Evolutionary conservation across 139 green algal species (phyloP).

Genomic region (Zygnema cylindricum): DNA sequence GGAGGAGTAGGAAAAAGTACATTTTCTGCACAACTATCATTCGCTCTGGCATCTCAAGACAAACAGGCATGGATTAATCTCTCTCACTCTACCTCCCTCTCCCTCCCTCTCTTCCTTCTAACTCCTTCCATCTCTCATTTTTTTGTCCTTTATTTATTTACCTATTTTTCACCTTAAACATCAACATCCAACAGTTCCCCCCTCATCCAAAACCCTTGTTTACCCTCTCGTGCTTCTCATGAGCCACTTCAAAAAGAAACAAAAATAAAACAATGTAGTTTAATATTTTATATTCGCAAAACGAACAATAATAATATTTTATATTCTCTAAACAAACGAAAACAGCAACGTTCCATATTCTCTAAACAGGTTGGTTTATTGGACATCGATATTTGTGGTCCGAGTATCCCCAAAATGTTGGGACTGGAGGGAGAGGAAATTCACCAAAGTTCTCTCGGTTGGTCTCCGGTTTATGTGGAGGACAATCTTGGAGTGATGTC

Average conservation of each 20-base stretch:
- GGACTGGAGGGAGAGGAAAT: conserved; percentile 91
- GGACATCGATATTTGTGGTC: conserved; percentile 98
- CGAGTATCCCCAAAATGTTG: conserved; percentile 91
- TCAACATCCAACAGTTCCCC: no score
- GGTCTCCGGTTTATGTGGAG: conserved; percentile 75
- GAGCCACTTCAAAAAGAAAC: conserved; percentile 11
- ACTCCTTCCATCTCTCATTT: no score
- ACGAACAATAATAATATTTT: no score
- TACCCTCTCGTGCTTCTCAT: no score
- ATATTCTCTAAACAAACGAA: no score
- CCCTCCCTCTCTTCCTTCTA: no score
- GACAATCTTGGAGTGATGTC: conserved; percentile 97
- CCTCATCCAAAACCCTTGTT: no score
- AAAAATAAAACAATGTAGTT: not conserved
- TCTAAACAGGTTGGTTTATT: conserved; percentile 92
- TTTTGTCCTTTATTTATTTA: no score
- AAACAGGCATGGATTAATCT: conserved; percentile 48
- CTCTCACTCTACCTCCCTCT: not conserved
- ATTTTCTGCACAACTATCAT: conserved; percentile 90
- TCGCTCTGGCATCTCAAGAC: conserved; percentile 74
- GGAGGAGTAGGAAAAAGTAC: conserved; percentile 97
- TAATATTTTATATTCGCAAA: not conserved
- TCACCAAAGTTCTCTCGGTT: conserved; percentile 78
- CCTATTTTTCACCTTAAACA: no score
- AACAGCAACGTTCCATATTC: no score